Evolutionary conservation across 1,284 basidiomycete genomes (phyloP), one percentile per base, ranked within the genome.

Genomic region (Ceratobasidium sp.): DNA sequence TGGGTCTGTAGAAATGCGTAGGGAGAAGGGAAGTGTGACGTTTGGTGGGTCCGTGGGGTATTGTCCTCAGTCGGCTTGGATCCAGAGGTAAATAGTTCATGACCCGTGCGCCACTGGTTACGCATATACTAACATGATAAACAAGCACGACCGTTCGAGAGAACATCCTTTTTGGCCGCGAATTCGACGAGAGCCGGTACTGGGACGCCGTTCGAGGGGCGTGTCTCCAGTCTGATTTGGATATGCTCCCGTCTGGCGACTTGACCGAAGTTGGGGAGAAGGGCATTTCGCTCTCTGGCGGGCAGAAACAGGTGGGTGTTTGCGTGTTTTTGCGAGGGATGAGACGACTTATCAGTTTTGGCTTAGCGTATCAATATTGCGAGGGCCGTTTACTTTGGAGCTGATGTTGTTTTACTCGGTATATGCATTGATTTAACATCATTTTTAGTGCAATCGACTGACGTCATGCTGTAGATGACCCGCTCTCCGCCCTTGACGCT

Each of bases 91-190:
- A 57, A 78, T 69, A 54, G 38, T 46, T 50, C 23, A 26, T 54
- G 65, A 44, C 23, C 13, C 62, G 10, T 56, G 48, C 57, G n/a
- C 46, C 23, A 13, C 76, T 15, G 50, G 12, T n/a, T 15, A 0
- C 40, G 15, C n/a, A n/a, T 28, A 12, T 44, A 12, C 42, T 59
- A 17, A 61, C 1, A 59, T 15, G 42, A 20, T 26, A 12, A 28
- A 4, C 26, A 23, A 50, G 44, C 66, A 77, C 61, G 20, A 75
- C 91, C 1, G 90, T 94, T 61, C 87, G 92, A 57, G 92, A 96
- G 68, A 97, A 97, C 83, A 92, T 97, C 71, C 90, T 93, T 75
- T 97, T 97, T 82, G 95, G 95, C 52, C 87, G 91, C 50, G 91
- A 91, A 1, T 96, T 92, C 82, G 93, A 96, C 62, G 91, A 93